phyloP scores from a whole-genome alignment of 2,329 filamentous ascomycete species.

The Elsinoe necatrix region DNA sequence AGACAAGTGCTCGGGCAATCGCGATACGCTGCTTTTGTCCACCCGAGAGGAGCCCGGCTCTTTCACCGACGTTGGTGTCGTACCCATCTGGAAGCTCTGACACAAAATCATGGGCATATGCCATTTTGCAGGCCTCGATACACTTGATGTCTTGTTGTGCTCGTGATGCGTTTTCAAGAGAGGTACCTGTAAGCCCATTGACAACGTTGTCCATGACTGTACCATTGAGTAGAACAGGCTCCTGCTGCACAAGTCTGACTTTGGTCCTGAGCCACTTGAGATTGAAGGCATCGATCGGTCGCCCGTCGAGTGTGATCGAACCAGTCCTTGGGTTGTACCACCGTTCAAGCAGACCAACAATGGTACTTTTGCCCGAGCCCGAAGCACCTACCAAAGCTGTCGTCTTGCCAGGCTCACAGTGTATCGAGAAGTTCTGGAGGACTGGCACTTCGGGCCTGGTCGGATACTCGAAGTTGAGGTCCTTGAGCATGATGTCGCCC shows the following conservation, averaged over 20 bases:
- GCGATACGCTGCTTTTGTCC: constrained; percentile 38
- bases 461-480: constrained; percentile 36
- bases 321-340: constrained; percentile 43
- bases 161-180: constrained; percentile 5
- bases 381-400: constrained; percentile 53
- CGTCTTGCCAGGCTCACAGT: constrained; percentile 37
- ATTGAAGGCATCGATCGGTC: constrained; percentile 42
- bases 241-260: constrained; percentile 37
- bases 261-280: constrained; percentile 34
- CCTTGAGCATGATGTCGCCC: constrained; percentile 30
- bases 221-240: constrained; percentile 35
- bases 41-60: constrained; percentile 22
- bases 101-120: constrained; percentile 18
- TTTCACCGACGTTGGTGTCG: constrained; percentile 19
- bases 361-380: constrained; percentile 51
- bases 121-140: constrained; percentile 14
- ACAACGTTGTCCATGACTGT: constrained; percentile 23
- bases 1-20: constrained; percentile 36
- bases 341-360: constrained; percentile 45
- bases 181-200: constrained; percentile 25
- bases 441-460: constrained; percentile 32
- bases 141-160: constrained; percentile 12
- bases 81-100: constrained; percentile 19
- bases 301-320: constrained; percentile 36
- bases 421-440: constrained; percentile 35